phyloP scores from a whole-genome alignment of 2,329 filamentous ascomycete species.

The Pyricularia sp. region DNA sequence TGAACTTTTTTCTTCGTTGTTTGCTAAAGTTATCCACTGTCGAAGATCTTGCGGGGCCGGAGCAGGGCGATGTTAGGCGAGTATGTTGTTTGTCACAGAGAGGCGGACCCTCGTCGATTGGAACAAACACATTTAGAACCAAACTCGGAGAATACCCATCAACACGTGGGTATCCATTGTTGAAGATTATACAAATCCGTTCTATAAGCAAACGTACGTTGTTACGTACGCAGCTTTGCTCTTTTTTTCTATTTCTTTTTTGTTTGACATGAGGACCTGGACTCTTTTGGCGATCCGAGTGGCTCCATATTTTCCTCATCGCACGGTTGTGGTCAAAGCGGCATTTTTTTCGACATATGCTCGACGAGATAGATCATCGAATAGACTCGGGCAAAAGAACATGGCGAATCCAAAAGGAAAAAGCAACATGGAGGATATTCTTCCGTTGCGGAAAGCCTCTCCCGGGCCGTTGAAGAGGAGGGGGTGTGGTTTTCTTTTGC shows the following conservation, averaged over 20 bases:
- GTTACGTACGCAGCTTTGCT: too few species aligned
- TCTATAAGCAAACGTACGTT: not conserved
- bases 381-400: not conserved
- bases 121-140: not conserved
- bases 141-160: not conserved
- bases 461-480: not conserved
- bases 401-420: not conserved
- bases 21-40: not conserved
- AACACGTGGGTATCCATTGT: not conserved
- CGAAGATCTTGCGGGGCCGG: not conserved
- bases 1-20: not conserved
- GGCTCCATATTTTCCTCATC: not conserved
- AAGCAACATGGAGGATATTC: not conserved
- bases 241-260: not conserved
- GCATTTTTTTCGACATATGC: not conserved
- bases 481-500: not conserved
- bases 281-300: not conserved
- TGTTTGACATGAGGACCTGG: not conserved
- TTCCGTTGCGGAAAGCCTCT: not conserved
- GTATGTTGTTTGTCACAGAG: not conserved
- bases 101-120: not conserved
- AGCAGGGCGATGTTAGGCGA: not conserved
- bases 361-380: not conserved
- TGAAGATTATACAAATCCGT: not conserved
- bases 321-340: not conserved